Conservation (phyloP, 208 protist genomes). For the Angomonas ambiguus region DNA sequence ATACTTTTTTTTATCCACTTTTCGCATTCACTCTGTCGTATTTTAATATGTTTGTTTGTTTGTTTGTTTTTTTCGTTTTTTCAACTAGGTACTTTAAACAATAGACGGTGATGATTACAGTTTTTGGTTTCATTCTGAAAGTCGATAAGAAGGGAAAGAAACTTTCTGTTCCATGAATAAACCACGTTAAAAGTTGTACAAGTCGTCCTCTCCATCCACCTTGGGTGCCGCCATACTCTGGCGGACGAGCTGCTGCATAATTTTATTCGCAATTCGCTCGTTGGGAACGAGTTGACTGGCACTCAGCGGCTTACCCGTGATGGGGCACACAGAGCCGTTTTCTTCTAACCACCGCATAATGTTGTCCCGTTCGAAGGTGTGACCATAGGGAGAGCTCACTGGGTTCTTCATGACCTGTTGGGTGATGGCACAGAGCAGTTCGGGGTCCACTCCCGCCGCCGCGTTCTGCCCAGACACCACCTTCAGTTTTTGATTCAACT, state of each 20-base stretch:
- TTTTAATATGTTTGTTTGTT: background rate
- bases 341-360: constrained; percentile 84
- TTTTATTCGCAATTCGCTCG: constrained; percentile 49
- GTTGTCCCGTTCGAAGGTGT: constrained; percentile 83
- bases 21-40: background rate
- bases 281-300: constrained; percentile 61
- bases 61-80: constrained; percentile 6
- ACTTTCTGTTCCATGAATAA: background rate
- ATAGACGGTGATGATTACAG: too few relatives aligned
- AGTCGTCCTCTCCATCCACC: constrained; percentile 63
- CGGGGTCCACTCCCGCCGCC: constrained; percentile 49
- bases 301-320: constrained; percentile 80
- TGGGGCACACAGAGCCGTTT: constrained; percentile 87
- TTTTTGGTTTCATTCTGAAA: too few relatives aligned
- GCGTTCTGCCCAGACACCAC: constrained; percentile 36
- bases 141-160: background rate
- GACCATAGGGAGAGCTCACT: constrained; percentile 85
- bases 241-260: constrained; percentile 78
- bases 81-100: background rate
- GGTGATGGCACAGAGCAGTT: constrained; percentile 80
- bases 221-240: constrained; percentile 67
- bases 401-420: constrained; percentile 90
- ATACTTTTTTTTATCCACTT: background rate
- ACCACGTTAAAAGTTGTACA: constrained; percentile 85
- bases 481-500: constrained; percentile 33